Evolutionary conservation across 306 rosid genomes (phyloP).

Genomic region (Nissolia schottii): DNA sequence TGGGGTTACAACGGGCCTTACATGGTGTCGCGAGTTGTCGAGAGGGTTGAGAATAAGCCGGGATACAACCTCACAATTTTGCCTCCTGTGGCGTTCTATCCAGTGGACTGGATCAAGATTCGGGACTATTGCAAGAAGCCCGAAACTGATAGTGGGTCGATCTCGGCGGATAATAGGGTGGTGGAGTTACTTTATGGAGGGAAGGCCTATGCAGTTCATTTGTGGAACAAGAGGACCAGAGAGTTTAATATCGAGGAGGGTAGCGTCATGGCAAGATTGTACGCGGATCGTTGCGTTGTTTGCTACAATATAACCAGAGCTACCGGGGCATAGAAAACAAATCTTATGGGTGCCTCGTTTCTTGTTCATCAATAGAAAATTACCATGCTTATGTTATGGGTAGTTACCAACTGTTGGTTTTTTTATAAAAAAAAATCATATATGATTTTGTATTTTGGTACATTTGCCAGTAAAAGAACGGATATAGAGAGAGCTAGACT

Average conservation of each 20-base stretch:
- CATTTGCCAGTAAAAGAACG: no score
- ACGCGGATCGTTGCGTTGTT: slow-evolving; percentile 40
- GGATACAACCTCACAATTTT: slow-evolving; percentile 36
- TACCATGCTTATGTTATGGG: no score
- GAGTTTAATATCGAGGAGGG: slow-evolving; percentile 40
- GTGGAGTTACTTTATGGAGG: slow-evolving; percentile 25
- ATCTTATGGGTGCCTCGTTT: no score
- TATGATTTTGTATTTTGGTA: no score
- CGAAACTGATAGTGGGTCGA: background rate
- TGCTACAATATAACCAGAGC: slow-evolving; percentile 15
- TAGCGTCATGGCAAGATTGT: slow-evolving; percentile 49
- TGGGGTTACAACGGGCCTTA: slow-evolving; percentile 71
- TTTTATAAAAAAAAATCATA: no score
- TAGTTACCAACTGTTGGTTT: no score
- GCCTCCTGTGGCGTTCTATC: slow-evolving; percentile 47
- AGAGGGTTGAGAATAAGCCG: slow-evolving; percentile 21
- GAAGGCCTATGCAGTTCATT: slow-evolving; percentile 47
- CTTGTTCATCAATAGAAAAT: no score
- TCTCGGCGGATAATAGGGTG: slow-evolving; percentile 36
- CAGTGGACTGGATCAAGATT: slow-evolving; percentile 54
- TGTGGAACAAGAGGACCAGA: slow-evolving; percentile 57
- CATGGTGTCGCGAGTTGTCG: slow-evolving; percentile 51
- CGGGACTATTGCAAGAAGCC: slow-evolving; percentile 36
- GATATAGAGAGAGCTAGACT: no score
- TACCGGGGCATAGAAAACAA: no score